Evolutionary conservation across 495 filamentous ascomycete genomes (phyloP), one percentile per base, ranked within the genome.

Genomic region (Penicillium ochrochloron): DNA sequence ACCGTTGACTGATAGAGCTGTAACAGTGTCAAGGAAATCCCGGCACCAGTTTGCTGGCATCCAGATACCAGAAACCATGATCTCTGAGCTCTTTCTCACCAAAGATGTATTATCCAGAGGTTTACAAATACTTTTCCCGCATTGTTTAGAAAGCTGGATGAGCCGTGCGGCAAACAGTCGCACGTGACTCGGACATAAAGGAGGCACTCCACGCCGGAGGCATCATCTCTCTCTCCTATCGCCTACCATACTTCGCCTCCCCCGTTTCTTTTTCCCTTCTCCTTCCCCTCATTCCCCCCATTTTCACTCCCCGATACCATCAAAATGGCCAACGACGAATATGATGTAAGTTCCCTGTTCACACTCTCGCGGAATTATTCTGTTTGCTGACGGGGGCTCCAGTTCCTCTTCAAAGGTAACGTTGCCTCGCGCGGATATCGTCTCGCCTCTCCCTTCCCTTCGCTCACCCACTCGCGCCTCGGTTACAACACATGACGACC

Each of bases 381-480:
- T 59, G 61, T 66, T 62, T 67, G 51, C 58, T 66, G 56, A 63
- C 59, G 44, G 39, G 55, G 54, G 60, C 57, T 66, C 27, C 70
- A 99, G 96, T 99, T 97, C 78, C 92, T 99, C 73, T 99, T 99
- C 89, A 99, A 99, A 92, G 93, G 93, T 97, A 84, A 77, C 59
- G 70, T 77, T 69, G 73, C 73, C 69, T 66, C 63, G 53, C 64
- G 67, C 65, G 60, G 68, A 59, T 65, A 61, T 61, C 66, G 63
- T 63, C 66, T 42, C 34, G n/a, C 34, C 58, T 31, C 31, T 23
- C 60, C 42, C 21, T 12, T 17, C 39, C 44, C 31, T 50, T 42
- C 57, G 53, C 59, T 59, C 46, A 33, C 57, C 52, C 42, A 57
- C 58, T 37, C 34, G 31, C 34, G 35, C 48, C 21, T 10, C 25